Evolutionary conservation across 1,284 basidiomycete genomes (phyloP).

Genomic region (Apiotrichum siamense): DNA sequence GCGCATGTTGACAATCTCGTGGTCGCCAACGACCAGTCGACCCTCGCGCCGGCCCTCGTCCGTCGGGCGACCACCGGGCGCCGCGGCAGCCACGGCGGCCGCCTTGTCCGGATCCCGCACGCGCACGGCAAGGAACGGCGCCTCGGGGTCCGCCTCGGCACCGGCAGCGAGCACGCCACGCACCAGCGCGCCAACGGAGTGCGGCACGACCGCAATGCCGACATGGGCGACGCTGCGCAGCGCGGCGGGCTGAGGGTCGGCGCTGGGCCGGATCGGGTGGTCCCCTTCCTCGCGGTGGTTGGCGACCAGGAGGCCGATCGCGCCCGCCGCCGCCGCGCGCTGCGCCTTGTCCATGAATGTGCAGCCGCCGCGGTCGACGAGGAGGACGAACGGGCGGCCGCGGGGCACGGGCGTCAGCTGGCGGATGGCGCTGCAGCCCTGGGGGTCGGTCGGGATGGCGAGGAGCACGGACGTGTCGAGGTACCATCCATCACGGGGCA

Average conservation of each 20-base stretch:
- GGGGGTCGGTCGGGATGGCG: background rate
- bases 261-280: constrained; percentile 32
- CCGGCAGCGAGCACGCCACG: background rate
- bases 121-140: no score
- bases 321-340: constrained; percentile 59
- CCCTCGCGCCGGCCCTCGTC: constrained; percentile 1
- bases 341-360: constrained; percentile 74
- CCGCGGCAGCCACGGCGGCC: no score
- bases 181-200: constrained; percentile 21
- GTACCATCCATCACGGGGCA: background rate
- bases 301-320: constrained; percentile 65
- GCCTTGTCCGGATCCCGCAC: no score
- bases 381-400: constrained; percentile 17
- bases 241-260: constrained; percentile 17
- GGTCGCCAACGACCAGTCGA: constrained; percentile 5
- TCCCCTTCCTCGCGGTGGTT: constrained; percentile 32
- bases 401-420: constrained; percentile 1
- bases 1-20: constrained; percentile 13
- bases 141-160: no score
- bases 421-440: background rate
- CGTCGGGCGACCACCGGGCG: no score
- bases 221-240: constrained; percentile 15
- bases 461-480: constrained; percentile 4
- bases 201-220: constrained; percentile 30
- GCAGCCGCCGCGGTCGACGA: constrained; percentile 59